These are phyloP conservation scores for Diaporthe helianthi DNA, from an alignment of 2,329 filamentous ascomycete species.

Conservation along the genomic window DNA sequence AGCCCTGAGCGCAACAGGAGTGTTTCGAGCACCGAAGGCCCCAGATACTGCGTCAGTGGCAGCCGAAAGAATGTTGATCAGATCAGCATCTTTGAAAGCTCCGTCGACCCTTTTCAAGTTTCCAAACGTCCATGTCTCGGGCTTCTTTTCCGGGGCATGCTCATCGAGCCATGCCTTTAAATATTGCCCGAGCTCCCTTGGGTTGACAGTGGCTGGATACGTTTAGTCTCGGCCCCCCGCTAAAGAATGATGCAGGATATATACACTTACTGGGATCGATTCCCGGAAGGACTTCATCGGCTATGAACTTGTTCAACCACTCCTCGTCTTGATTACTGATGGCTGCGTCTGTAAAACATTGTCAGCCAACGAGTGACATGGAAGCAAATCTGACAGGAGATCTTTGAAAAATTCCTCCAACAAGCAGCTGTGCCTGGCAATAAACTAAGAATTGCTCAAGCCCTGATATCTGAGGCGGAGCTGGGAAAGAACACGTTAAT, in stretches of 20 bases:
- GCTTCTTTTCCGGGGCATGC: background rate
- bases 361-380: too few species aligned
- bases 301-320: background rate
- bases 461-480: rapidly evolving
- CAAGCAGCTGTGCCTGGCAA: background rate
- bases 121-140: constrained; percentile 6
- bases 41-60: background rate
- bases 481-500: rapidly evolving
- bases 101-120: background rate
- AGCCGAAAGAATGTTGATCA: background rate
- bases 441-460: background rate
- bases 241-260: too few species aligned
- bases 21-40: background rate
- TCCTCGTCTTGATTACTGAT: background rate
- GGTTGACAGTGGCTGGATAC: background rate
- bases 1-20: background rate
- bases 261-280: background rate
- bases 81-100: background rate
- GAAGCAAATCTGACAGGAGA: rapidly evolving
- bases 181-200: background rate
- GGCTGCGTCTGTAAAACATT: background rate
- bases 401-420: background rate
- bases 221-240: background rate
- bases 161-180: background rate
- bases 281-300: background rate